Evolutionary conservation across 139 green algal genomes (phyloP).

Genomic region (Chlamydomonas eustigma): DNA sequence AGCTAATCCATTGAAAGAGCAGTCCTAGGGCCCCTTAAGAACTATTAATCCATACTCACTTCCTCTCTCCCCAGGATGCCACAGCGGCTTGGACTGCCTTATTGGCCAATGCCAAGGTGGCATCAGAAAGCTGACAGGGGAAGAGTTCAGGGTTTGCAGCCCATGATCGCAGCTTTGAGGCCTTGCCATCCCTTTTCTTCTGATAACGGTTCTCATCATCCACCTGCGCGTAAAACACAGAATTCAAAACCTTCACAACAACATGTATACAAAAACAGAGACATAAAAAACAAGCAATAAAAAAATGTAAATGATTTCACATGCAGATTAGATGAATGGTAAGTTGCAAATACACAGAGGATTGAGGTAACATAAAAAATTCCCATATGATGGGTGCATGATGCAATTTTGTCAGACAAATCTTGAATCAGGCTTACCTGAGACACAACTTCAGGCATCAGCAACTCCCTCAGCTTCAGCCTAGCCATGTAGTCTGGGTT

Average conservation of each 20-base stretch:
- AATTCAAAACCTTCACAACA: no score
- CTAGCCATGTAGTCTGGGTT: slow-evolving; percentile 66
- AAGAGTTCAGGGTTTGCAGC: slow-evolving; percentile 67
- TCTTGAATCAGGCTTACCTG: not conserved
- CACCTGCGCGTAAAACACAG: no score
- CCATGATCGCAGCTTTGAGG: slow-evolving; percentile 26
- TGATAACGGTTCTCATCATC: slow-evolving; percentile 20
- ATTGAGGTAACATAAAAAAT: no score
- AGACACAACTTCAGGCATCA: slow-evolving; percentile 75
- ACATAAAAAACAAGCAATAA: no score
- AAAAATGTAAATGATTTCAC: no score
- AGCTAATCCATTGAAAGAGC: no score
- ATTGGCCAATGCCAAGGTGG: slow-evolving; percentile 9
- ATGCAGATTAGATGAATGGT: no score
- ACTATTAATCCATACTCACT: not conserved
- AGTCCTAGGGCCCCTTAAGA: no score
- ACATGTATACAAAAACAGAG: no score
- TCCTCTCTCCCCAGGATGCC: not conserved
- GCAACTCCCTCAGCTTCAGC: slow-evolving; percentile 88
- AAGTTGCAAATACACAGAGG: no score
- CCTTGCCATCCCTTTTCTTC: slow-evolving; percentile 16
- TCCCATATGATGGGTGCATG: no score
- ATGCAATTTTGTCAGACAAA: no score
- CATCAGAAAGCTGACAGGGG: slow-evolving; percentile 73
- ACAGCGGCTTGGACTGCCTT: slow-evolving; percentile 15